phyloP scores from a whole-genome alignment of 2,329 filamentous ascomycete genomes.

The Tolypocladium endophyticum region DNA sequence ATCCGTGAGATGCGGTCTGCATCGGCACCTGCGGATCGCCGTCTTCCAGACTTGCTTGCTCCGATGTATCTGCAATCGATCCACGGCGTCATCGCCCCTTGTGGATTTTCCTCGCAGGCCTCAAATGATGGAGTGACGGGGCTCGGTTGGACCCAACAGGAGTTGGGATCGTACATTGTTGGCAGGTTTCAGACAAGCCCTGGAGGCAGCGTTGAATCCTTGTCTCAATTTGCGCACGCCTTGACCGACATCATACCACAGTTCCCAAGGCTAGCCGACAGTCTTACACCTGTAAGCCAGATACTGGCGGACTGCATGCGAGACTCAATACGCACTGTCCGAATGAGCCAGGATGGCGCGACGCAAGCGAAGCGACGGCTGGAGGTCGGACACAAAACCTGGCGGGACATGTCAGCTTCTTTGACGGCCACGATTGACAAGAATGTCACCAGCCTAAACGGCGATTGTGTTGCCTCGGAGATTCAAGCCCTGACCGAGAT shows the following conservation, averaged over 20 bases:
- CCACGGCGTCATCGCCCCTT: constrained; percentile 13
- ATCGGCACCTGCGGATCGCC: constrained; percentile 2
- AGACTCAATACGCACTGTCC: constrained; percentile 15
- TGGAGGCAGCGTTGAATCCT: constrained; percentile 29
- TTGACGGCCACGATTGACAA: constrained; percentile 42
- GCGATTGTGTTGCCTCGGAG: constrained; percentile 29
- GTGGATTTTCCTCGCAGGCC: constrained; percentile 5
- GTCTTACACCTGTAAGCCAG: constrained; percentile 26
- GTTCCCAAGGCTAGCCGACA: constrained; percentile 36
- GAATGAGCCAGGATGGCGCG: constrained; percentile 8
- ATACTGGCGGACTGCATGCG: constrained; percentile 21
- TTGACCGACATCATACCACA: constrained; percentile 29
- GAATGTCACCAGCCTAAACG: constrained; percentile 38
- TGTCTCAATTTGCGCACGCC: constrained; percentile 31
- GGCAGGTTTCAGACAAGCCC: constrained; percentile 29
- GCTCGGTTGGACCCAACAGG: constrained; percentile 5
- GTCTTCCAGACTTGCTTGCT: constrained; percentile 14
- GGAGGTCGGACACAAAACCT: constrained; percentile 30
- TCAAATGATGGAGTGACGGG: constrained; percentile 6
- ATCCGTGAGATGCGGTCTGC: constrained; percentile 8
- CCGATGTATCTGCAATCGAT: constrained; percentile 35
- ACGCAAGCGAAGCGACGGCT: constrained; percentile 21
- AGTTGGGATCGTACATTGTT: constrained; percentile 24
- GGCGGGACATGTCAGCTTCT: constrained; percentile 28
- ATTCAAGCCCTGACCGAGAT: constrained; percentile 33